Percentiles rank a stretch among this genome's conserved stretches.
Evolutionary conservation across 1,284 basidiomycete genomes (phyloP).

Genomic region (Tremellales sp.): DNA sequence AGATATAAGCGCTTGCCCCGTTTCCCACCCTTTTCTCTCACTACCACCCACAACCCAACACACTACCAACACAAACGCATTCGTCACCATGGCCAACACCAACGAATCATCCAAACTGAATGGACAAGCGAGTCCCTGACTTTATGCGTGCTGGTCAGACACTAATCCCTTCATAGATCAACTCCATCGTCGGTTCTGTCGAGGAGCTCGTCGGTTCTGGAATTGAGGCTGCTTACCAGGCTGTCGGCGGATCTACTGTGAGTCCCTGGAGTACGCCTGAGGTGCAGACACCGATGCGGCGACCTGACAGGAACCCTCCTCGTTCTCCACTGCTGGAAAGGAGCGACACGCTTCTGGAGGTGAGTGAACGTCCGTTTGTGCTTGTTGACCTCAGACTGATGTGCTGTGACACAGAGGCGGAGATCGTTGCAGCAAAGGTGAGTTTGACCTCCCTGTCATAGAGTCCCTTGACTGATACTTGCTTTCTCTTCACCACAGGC

Average conservation of each 20-base stretch:
- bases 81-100: slow-evolving; percentile 26
- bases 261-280: too few species aligned
- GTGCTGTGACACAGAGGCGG: slow-evolving; percentile 56
- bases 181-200: slow-evolving; percentile 44
- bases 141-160: neutral
- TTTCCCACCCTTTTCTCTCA: neutral
- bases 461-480: neutral
- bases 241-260: slow-evolving; percentile 41
- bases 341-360: too few species aligned
- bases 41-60: slow-evolving; percentile 1
- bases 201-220: slow-evolving; percentile 52
- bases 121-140: slow-evolving; percentile 52
- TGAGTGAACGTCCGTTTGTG: neutral
- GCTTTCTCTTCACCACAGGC: slow-evolving; percentile 29
- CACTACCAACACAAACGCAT: slow-evolving; percentile 7
- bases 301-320: slow-evolving; percentile 31
- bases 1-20: too few species aligned
- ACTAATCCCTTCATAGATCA: slow-evolving; percentile 24
- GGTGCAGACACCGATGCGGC: too few species aligned
- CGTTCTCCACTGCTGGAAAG: slow-evolving; percentile 54
- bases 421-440: slow-evolving; percentile 25
- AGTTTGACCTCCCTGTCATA: too few species aligned
- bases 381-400: slow-evolving; percentile 4
- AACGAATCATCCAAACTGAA: slow-evolving; percentile 57
- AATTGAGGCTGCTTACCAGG: slow-evolving; percentile 56